These are phyloP conservation scores for Colletotrichum higginsianum DNA, from an alignment of 2,329 filamentous ascomycete species.

Conservation along the genomic window DNA sequence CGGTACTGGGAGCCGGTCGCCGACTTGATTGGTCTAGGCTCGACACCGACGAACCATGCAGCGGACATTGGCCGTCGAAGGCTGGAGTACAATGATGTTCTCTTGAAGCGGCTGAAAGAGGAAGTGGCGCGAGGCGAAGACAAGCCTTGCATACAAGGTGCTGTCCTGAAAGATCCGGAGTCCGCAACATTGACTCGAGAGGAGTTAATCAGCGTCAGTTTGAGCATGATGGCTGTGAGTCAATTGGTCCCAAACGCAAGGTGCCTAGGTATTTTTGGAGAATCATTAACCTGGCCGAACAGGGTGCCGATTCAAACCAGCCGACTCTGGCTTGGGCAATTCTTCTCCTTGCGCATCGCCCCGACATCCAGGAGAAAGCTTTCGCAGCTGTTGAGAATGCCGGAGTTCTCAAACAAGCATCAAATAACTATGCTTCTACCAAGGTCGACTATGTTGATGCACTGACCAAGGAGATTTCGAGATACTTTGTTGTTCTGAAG, in stretches of 20 bases:
- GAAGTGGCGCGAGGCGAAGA: slow-evolving; percentile 9
- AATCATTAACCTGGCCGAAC: too few species aligned
- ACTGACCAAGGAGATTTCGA: slow-evolving; percentile 74
- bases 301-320: slow-evolving; percentile 49
- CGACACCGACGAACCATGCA: slow-evolving; percentile 10
- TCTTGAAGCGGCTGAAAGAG: slow-evolving; percentile 1
- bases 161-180: slow-evolving; percentile 24
- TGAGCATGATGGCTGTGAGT: slow-evolving; percentile 65
- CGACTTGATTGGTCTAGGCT: not conserved
- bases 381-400: slow-evolving; percentile 53
- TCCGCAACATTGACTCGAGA: slow-evolving; percentile 50
- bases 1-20: slow-evolving; percentile 29
- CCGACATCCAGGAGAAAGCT: slow-evolving; percentile 48
- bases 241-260: too few species aligned
- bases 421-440: slow-evolving; percentile 52
- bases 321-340: slow-evolving; percentile 49
- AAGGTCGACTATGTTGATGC: slow-evolving; percentile 77
- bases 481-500: slow-evolving; percentile 76
- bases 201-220: slow-evolving; percentile 25
- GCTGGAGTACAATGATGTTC: slow-evolving; percentile 18
- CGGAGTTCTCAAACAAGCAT: slow-evolving; percentile 19
- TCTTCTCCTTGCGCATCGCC: slow-evolving; percentile 48
- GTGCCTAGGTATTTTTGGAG: too few species aligned
- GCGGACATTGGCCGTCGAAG: slow-evolving; percentile 11
- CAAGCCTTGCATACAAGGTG: slow-evolving; percentile 28